These are phyloP conservation scores for Zelonia costaricensis DNA, from an alignment of 208 protist species.

Conservation along the genomic window DNA sequence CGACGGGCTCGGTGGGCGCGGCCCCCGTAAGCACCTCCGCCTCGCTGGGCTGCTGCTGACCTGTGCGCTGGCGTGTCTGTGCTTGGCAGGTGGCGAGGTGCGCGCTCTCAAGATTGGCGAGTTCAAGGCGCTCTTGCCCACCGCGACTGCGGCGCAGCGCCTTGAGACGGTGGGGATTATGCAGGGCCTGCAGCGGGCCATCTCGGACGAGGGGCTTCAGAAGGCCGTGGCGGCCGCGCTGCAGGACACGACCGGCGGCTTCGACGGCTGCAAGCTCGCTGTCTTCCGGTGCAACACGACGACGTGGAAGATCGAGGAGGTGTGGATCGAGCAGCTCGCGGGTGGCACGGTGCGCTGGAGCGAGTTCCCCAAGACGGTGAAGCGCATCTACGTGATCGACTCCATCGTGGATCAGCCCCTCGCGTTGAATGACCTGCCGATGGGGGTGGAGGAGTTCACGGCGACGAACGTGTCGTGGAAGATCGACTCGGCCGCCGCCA, in stretches of 20 bases:
- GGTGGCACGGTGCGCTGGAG: constrained; percentile 8
- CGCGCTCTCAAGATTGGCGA: not conserved
- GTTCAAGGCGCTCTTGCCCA: not conserved
- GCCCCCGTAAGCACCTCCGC: too few species aligned
- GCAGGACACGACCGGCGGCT: not conserved
- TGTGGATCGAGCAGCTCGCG: not conserved
- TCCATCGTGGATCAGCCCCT: constrained; percentile 10
- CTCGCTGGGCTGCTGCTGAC: too few species aligned
- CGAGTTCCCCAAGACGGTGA: constrained; percentile 1
- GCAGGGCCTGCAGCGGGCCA: not conserved
- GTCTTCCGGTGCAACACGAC: constrained; percentile 13
- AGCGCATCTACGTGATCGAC: constrained; percentile 3
- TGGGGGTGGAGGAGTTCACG: constrained; percentile 3
- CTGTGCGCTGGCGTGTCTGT: not conserved
- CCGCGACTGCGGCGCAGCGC: not conserved
- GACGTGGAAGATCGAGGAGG: not conserved
- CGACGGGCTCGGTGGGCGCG: too few species aligned
- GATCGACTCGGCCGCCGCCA: not conserved
- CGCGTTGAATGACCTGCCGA: constrained; percentile 9
- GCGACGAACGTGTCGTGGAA: constrained; percentile 2
- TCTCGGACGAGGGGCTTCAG: not conserved
- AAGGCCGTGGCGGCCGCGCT: not conserved
- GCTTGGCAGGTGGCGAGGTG: not conserved
- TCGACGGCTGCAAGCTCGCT: not conserved
- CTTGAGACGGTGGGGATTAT: not conserved